Conservation (phyloP, 1,284 basidiomycete genomes). For the Paramarasmius palmivorus region DNA sequence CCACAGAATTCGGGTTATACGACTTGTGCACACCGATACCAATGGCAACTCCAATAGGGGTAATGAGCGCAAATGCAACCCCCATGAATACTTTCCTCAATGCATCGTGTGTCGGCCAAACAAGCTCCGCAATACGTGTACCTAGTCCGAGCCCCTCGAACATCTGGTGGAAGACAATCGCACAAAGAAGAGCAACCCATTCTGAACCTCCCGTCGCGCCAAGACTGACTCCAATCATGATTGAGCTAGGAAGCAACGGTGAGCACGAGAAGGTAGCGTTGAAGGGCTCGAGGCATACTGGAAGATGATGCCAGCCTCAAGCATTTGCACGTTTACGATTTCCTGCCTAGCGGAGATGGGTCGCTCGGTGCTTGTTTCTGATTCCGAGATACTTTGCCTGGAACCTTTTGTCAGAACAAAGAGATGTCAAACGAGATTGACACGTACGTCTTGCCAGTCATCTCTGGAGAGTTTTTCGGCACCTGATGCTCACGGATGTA, state of each 20-base stretch:
- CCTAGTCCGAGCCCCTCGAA: slow-evolving; percentile 12
- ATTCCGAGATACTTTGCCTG: too few relatives aligned
- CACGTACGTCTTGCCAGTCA: background rate
- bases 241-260: too few relatives aligned
- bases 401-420: too few relatives aligned
- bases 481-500: background rate
- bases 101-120: background rate
- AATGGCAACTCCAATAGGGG: slow-evolving; percentile 7
- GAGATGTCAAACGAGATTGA: too few relatives aligned
- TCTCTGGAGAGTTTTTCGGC: background rate
- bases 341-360: background rate
- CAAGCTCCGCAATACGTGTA: slow-evolving; percentile 2
- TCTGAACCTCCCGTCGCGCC: slow-evolving; percentile 1
- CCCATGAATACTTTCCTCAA: background rate
- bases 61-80: background rate
- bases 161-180: slow-evolving; percentile 1
- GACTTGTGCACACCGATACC: background rate
- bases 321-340: slow-evolving; percentile 3
- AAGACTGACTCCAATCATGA: too few relatives aligned
- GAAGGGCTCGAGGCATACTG: too few relatives aligned
- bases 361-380: too few relatives aligned
- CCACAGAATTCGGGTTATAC: background rate
- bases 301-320: slow-evolving; percentile 5
- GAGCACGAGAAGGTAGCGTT: too few relatives aligned
- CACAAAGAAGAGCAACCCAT: background rate